Conservation (phyloP, 2,329 filamentous ascomycete species). For the Acarospora socialis region DNA sequence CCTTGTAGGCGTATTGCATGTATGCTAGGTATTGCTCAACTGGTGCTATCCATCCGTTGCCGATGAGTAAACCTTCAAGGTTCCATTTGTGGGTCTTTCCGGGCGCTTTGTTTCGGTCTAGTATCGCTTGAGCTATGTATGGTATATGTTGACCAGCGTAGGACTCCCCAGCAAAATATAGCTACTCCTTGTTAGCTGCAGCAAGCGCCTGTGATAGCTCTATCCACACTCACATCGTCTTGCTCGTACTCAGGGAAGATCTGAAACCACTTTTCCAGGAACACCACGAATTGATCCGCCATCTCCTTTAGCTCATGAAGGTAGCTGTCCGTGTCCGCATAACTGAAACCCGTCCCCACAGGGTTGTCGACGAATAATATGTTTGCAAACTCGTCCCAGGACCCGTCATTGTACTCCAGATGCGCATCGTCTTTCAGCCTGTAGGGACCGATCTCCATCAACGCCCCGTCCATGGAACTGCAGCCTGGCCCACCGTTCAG, state of each 20-base stretch:
- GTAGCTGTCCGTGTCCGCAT: conserved; percentile 79
- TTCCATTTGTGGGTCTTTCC: conserved; percentile 49
- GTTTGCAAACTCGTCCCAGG: conserved; percentile 97
- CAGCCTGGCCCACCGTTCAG: conserved; percentile 93
- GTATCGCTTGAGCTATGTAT: conserved; percentile 83
- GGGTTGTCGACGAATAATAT: conserved; percentile 94
- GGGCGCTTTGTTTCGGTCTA: conserved; percentile 66
- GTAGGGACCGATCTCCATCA: conserved; percentile 96
- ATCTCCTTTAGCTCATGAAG: conserved; percentile 75
- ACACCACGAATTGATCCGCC: conserved; percentile 74
- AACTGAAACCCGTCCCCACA: conserved; percentile 92
- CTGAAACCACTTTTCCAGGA: conserved; percentile 81
- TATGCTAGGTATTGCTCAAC: conserved; percentile 82
- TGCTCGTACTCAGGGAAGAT: conserved; percentile 83
- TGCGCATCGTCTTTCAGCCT: conserved; percentile 59
- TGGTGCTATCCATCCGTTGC: conserved; percentile 95
- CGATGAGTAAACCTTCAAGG: conserved; percentile 74
- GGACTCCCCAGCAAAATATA: conserved; percentile 92
- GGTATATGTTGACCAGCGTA: conserved; percentile 96
- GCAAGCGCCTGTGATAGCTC: neutral
- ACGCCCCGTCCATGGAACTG: conserved; percentile 87
- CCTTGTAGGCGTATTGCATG: conserved; percentile 64
- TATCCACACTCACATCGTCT: conserved; percentile 62
- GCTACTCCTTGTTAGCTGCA: conserved; percentile 33
- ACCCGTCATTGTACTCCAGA: conserved; percentile 75